Evolutionary conservation across 2,329 filamentous ascomycete genomes (phyloP), one percentile per base, ranked within the genome.

Genomic region (Herpotrichia juniperi): DNA sequence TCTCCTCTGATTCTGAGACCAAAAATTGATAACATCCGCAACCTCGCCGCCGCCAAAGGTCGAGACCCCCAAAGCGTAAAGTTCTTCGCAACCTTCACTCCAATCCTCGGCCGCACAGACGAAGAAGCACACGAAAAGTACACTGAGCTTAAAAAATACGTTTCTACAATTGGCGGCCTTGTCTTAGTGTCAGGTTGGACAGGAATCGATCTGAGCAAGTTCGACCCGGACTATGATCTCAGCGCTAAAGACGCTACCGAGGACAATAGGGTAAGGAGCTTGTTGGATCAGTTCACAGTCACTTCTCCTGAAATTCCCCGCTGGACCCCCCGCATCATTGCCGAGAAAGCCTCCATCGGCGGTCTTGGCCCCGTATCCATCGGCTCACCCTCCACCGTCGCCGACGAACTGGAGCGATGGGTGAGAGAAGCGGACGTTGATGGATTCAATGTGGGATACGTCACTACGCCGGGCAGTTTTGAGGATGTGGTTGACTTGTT

Each of bases 321-420:
- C 48, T 62, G 68, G 63, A 66, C 67, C n/a, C 64, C 65, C 9
- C 57, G 61, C 19, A 61, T 68, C 1, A 66, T 72, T 25, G 65
- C 64, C 24, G 57, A 70, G 58, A 67, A 67, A 34, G 63, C 67
- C 0, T 62, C 61, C 0, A 70, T 87, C 93, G 96, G 89, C 96
- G 93, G 63, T 24, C 51, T 64, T 2, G 54, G 65, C 17, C 59
- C 60, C 16, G 61, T 63, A 11, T 45, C 53, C 31, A 51, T 63
- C 2, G 60, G 61, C 2, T 56, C 53, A 19, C 72, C 78, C 0
- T 49, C 68, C 22, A 79, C 71, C 1, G 76, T 80, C 2, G 78
- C 78, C 0, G 74, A 81, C 56, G 75, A 78, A 26, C 54, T 81
- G 56, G 75, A 80, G 58, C 58, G 66, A 1, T 81, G 78, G 78